Percentiles rank a stretch among this genome's conserved stretches.
phyloP scores from a whole-genome alignment of 345 rosid genomes.

The Cochlearia excelsa region DNA sequence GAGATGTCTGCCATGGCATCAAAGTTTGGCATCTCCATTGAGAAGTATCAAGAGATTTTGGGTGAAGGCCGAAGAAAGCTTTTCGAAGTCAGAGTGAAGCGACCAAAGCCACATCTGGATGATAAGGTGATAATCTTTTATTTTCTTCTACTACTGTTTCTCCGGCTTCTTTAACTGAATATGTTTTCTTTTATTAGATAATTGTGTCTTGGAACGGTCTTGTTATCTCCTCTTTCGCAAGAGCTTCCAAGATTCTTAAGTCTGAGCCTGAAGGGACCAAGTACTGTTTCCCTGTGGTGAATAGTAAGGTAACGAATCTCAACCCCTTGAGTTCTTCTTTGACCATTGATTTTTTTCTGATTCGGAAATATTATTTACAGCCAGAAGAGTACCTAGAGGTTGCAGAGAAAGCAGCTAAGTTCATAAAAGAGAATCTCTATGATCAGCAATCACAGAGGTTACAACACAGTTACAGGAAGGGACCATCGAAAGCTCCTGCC shows the following conservation, averaged over 20 bases:
- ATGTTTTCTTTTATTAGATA: slow-evolving; percentile 47
- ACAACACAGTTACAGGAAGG: slow-evolving; percentile 78
- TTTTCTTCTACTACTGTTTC: slow-evolving; percentile 19
- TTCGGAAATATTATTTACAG: slow-evolving; percentile 36
- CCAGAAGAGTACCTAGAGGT: slow-evolving; percentile 72
- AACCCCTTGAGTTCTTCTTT: background rate
- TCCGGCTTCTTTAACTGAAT: slow-evolving; percentile 10
- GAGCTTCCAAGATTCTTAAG: slow-evolving; percentile 78
- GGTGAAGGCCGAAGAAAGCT: slow-evolving; percentile 78
- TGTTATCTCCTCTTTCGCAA: slow-evolving; percentile 74
- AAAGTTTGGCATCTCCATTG: slow-evolving; percentile 53
- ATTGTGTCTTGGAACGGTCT: slow-evolving; percentile 97
- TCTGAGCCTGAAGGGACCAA: slow-evolving; percentile 48
- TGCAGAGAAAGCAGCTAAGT: slow-evolving; percentile 80
- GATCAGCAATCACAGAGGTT: slow-evolving; percentile 56
- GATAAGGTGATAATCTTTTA: slow-evolving; percentile 53
- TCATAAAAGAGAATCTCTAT: slow-evolving; percentile 65
- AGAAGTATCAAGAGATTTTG: slow-evolving; percentile 62
- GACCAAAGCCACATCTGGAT: slow-evolving; percentile 91
- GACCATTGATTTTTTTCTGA: background rate
- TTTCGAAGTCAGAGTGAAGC: slow-evolving; percentile 56
- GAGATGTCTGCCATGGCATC: slow-evolving; percentile 61
- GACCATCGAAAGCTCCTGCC: slow-evolving; percentile 93
- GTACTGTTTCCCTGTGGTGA: slow-evolving; percentile 65
- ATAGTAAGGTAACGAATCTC: slow-evolving; percentile 56